A percentile compares a stretch with the other conserved stretches of the same genome.
Conservation (phyloP, 208 protist genomes). For the Acanthamoeba culbertsoni region DNA sequence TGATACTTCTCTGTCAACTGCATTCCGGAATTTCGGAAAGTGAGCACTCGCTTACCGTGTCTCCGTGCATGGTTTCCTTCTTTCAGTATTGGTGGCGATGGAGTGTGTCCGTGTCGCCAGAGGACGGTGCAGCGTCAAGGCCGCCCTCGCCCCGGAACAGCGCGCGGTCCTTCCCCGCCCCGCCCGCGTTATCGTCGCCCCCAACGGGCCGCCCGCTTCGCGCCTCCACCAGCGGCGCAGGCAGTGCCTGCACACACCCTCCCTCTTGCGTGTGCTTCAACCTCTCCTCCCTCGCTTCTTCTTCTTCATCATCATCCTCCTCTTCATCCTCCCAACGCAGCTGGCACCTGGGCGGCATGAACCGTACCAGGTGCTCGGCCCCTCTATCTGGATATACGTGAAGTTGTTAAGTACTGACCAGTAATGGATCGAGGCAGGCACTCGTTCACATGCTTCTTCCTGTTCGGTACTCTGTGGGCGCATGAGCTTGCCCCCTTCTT, state of each 20-base stretch:
- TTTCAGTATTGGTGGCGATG: constrained; percentile 40
- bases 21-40: too few relatives aligned
- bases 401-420: background rate
- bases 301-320: background rate
- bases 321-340: background rate
- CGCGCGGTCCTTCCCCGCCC: background rate
- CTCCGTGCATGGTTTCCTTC: too few relatives aligned
- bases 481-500: background rate
- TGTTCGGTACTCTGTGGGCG: constrained; percentile 3
- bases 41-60: too few relatives aligned
- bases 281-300: background rate
- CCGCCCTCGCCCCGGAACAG: background rate
- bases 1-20: background rate
- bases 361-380: background rate
- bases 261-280: constrained; percentile 25
- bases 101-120: background rate
- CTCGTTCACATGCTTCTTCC: constrained; percentile 52
- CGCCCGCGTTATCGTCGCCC: background rate
- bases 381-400: background rate
- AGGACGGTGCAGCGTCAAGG: background rate
- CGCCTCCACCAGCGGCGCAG: background rate
- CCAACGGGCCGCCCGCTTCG: background rate
- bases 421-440: background rate
- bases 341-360: constrained; percentile 21
- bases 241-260: background rate